phyloP scores from a whole-genome alignment of 768 basidiomycete genomes.

The Hericium coralloides region DNA sequence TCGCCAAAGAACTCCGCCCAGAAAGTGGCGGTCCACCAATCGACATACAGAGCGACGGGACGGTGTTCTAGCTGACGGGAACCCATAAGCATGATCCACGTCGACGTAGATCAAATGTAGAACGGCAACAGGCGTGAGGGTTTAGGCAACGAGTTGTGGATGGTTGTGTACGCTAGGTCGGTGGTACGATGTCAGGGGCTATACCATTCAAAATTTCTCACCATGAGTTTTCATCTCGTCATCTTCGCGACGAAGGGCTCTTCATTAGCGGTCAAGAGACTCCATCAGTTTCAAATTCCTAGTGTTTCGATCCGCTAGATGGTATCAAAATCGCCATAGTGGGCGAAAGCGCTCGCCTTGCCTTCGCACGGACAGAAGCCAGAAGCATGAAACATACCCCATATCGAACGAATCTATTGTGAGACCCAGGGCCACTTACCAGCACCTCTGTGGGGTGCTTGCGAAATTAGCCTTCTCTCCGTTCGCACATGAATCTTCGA shows the following conservation, averaged over 20 bases:
- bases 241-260: background rate
- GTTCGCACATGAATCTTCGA: too few species aligned
- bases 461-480: too few species aligned
- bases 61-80: conserved; percentile 46
- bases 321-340: background rate
- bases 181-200: background rate
- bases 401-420: background rate
- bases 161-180: background rate
- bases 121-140: background rate
- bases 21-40: conserved; percentile 76
- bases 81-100: background rate
- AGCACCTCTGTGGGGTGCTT: too few species aligned
- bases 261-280: background rate
- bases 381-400: background rate
- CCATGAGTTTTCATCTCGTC: background rate
- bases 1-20: conserved; percentile 71
- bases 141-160: background rate
- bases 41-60: conserved; percentile 80
- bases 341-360: background rate
- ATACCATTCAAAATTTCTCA: background rate
- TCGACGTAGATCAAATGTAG: background rate
- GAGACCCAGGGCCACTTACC: background rate
- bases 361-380: background rate
- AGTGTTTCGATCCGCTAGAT: background rate
- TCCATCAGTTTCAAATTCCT: background rate